Evolutionary conservation across 2,329 filamentous ascomycete species (phyloP), one percentile per base, ranked within the genome.

Genomic region (Aspergillus spinulosporus): DNA sequence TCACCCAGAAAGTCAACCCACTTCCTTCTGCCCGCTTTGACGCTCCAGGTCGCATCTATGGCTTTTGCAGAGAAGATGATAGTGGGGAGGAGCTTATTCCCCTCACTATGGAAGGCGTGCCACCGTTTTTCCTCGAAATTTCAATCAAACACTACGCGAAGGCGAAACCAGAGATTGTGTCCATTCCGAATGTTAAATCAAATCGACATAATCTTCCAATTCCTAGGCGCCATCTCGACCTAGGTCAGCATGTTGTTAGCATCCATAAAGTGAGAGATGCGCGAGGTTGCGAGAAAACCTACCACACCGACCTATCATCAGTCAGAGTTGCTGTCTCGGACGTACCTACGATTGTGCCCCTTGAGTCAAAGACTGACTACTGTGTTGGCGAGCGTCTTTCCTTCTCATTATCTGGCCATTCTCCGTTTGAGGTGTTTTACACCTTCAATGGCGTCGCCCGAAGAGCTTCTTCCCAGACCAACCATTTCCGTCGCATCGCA

Each of bases 351-450:
- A 96, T 97, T 65, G 90, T 92, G 57, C 86, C 93, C 2, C 82
- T 96, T 36, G 92, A 97, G 68, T 86, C 89, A 26, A 87, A 89
- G 59, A 82, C 82, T 12, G 90, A 99, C 76, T 97, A 93, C 76
- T 99, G 94, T 73, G 92, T 99, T 8, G 94, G 95, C 62, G 94
- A 99, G 73, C 88, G 92, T 52, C 88, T 99, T 62, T 89, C 90
- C 3, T 99, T 96, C 76, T 92, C 90, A 0, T 84, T 99, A 4
- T 90, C 91, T 1, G 95, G 94, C 44, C 89, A 90, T 53, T 87
- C 92, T 14, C 95, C 95, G 0, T 99, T 99, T 73, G 90, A 93
- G 44, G 88, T 99, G 44, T 88, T 88, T 72, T 99, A 99, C 77
- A 89, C 85, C 8, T 99, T 99, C 75, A 87, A 92, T 64, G 88